Percentiles rank a stretch among this genome's conserved stretches.
Conservation (phyloP, 2,329 filamentous ascomycete species). For the Ophiostoma himal-ulmi region DNA sequence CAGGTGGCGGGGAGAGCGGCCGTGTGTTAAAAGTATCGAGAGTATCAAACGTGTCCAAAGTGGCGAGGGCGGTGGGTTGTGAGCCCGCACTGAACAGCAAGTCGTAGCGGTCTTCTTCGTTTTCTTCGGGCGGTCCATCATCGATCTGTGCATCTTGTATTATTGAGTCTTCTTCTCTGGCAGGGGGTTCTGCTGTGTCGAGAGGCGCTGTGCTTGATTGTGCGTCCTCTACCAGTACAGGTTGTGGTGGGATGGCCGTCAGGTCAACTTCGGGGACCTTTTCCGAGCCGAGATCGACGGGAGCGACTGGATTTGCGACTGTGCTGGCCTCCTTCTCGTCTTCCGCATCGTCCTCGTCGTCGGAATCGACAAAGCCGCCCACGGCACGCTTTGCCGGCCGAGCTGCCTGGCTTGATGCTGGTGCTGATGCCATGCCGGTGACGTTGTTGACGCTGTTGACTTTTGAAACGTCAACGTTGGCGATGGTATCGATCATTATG, state of each 20-base stretch:
- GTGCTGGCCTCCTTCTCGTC: constrained; percentile 11
- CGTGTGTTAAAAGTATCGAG: neutral
- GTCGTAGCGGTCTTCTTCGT: constrained; percentile 26
- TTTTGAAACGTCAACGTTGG: neutral
- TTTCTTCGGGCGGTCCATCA: constrained; percentile 4
- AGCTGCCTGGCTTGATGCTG: neutral
- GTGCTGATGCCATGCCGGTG: neutral
- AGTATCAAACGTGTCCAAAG: neutral
- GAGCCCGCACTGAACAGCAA: constrained; percentile 22
- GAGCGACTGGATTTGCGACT: neutral
- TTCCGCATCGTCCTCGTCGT: neutral
- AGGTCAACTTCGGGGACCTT: constrained; percentile 1
- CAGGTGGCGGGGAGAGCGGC: neutral
- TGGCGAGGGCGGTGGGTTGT: neutral
- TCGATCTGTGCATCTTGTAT: neutral
- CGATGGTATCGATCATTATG: neutral
- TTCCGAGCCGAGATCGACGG: neutral
- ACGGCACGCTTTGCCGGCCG: constrained; percentile 15
- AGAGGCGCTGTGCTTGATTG: neutral
- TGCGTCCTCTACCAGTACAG: neutral
- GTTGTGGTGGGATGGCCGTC: neutral
- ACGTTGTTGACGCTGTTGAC: neutral
- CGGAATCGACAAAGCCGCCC: constrained; percentile 25
- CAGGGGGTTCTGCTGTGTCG: neutral
- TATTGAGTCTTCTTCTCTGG: neutral